Base-by-base conservation (phyloP, 164 flowering plant species). In the Saururus chinensis region DNA sequence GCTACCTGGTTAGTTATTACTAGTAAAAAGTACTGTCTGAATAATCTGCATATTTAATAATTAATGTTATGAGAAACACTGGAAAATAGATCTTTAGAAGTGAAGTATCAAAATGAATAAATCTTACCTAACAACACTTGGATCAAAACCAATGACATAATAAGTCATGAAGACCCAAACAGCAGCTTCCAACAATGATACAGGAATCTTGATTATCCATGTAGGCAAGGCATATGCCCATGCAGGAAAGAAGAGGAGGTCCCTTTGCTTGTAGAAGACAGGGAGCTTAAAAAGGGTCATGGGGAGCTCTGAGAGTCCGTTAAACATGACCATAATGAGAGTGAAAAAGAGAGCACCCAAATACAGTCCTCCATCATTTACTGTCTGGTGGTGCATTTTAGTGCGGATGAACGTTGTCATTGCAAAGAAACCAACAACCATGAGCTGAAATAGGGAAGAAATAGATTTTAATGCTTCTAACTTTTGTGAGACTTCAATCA, bases 141-240 rank as follows among this genome's bases (percentile, higher is more conserved):
- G 80, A 37, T 81, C 87, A 58, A 64, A 82, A 1, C 89, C 89
- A 48, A 77, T 75, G 41, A 72, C 79, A 61, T 80, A 84, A 56
- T 84, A 84, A 24, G 85, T 77, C 22, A 74, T 40, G 65, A 65
- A 68, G 23, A 81, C 79, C 83, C 84, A 84, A 54, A 79, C 61
- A 7, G 72, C 77, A 59, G 69, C 77, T 66, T 84, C 89, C 0
- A 71, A 12, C 49, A 84, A 63, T 37, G 87, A 52, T 56, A 82
- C 64, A 5, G 89, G 89, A 37, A 82, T 78, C 65, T 75, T 79
- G 41, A 81, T 76, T 53, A 79, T 24, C 79, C 76, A 71, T 37
- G 72, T 14, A 0, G 89, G 85, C 22, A 82, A 54, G 19, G 87
- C 53, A 40, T 69, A 84, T 53, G 86, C 82, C 89, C 89, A 84